phyloP scores from a whole-genome alignment of 2,329 filamentous ascomycete genomes.

The Aspergillus sp. region DNA sequence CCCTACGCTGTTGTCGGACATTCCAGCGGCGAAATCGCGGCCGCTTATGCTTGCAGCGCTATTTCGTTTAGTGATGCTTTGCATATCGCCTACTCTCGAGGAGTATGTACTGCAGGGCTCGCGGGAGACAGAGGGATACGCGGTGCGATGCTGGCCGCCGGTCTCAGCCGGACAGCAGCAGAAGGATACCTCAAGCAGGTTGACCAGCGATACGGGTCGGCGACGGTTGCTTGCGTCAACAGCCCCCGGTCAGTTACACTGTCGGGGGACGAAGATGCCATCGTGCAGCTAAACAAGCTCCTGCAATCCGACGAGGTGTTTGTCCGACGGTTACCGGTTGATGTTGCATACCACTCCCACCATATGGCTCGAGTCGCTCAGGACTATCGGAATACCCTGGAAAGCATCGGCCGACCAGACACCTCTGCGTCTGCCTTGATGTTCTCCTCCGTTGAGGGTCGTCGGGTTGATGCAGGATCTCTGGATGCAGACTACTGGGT shows the following conservation, averaged over 20 bases:
- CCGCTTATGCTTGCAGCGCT: slow-evolving; percentile 25
- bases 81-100: slow-evolving; percentile 10
- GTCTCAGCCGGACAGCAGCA: neutral
- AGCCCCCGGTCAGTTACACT: slow-evolving; percentile 6
- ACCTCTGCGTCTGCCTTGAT: neutral
- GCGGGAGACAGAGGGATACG: neutral
- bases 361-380: neutral
- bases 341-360: slow-evolving; percentile 14
- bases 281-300: slow-evolving; percentile 5
- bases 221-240: neutral
- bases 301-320: neutral
- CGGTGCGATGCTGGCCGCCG: slow-evolving; percentile 14
- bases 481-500: neutral
- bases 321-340: slow-evolving; percentile 11
- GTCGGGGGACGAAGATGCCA: slow-evolving; percentile 2
- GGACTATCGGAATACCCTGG: neutral
- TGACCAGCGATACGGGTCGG: no score
- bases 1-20: slow-evolving; percentile 26
- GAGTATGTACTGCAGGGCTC: no score
- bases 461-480: neutral
- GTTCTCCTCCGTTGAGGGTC: neutral
- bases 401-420: no score
- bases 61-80: slow-evolving; percentile 16
- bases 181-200: neutral
- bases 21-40: slow-evolving; percentile 32